Percentiles rank a stretch among this genome's conserved stretches.
Evolutionary conservation across 306 rosid species (phyloP).

Genomic region (Castanopsis chinensis): DNA sequence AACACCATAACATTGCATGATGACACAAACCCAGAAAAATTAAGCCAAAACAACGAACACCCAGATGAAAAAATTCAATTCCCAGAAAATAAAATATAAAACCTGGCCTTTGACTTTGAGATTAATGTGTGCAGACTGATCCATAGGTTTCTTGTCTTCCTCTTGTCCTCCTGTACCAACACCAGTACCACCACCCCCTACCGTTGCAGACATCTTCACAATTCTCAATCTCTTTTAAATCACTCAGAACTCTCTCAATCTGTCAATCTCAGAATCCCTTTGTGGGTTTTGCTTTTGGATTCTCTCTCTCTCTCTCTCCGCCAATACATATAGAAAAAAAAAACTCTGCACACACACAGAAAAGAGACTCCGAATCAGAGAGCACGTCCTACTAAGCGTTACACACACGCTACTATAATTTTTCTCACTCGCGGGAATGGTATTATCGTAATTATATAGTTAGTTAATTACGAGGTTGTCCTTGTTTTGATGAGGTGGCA

Average conservation of each 20-base stretch:
- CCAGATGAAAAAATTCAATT: not conserved
- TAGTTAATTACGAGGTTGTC: not conserved
- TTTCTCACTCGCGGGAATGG: not conserved
- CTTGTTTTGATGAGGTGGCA: not conserved
- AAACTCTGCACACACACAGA: too few relatives aligned
- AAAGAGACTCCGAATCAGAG: not conserved
- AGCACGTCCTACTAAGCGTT: not conserved
- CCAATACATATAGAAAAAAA: not conserved
- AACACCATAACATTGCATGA: too few relatives aligned
- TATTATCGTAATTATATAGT: not conserved
- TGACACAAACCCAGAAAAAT: too few relatives aligned
- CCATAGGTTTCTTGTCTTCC: slow-evolving; percentile 70
- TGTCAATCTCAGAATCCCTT: not conserved
- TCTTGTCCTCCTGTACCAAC: slow-evolving; percentile 38
- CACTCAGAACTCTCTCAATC: too few relatives aligned
- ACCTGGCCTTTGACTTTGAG: slow-evolving; percentile 94
- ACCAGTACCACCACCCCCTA: slow-evolving; percentile 27
- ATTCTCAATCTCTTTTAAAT: not conserved
- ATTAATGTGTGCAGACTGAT: slow-evolving; percentile 69
- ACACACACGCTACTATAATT: not conserved
- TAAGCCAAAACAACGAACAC: not conserved
- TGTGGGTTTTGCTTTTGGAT: not conserved
- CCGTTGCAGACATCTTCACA: slow-evolving; percentile 56
- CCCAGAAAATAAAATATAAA: not conserved
- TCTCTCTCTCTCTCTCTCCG: not conserved